Evolutionary conservation across 2,329 filamentous ascomycete genomes (phyloP).

Genomic region (Xylaria hypoxylon): DNA sequence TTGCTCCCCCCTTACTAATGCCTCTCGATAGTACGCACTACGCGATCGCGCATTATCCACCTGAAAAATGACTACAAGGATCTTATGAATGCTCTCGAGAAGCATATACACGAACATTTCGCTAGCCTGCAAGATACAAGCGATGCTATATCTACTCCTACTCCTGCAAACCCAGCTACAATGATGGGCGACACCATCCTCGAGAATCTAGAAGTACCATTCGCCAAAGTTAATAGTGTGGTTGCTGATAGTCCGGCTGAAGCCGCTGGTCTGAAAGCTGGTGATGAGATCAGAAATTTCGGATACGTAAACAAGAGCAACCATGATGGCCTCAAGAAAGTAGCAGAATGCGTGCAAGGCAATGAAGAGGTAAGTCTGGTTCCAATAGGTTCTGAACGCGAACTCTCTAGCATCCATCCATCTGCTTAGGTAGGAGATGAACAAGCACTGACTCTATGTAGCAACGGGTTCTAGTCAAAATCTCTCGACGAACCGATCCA

Average conservation of each 20-base stretch:
- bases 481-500: constrained; percentile 62
- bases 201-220: constrained; percentile 63
- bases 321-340: constrained; percentile 84
- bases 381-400: not conserved
- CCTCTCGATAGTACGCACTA: constrained; percentile 80
- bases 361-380: constrained; percentile 82
- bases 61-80: constrained; percentile 94
- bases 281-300: constrained; percentile 86
- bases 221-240: constrained; percentile 91
- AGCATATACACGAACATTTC: constrained; percentile 89
- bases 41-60: constrained; percentile 86
- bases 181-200: constrained; percentile 52
- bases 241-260: constrained; percentile 83
- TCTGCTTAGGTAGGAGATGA: constrained; percentile 4
- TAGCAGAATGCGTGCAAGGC: constrained; percentile 89
- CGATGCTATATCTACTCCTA: constrained; percentile 48
- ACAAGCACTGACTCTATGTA: constrained; percentile 52
- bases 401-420: not conserved
- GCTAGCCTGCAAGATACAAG: constrained; percentile 72
- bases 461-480: constrained; percentile 77
- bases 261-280: constrained; percentile 80
- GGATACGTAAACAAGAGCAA: constrained; percentile 86
- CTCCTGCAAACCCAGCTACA: constrained; percentile 41
- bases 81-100: constrained; percentile 85
- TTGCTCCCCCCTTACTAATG: constrained; percentile 34